phyloP scores from a whole-genome alignment of 441 rosid species.

The Pelargonium cotyledonis region DNA sequence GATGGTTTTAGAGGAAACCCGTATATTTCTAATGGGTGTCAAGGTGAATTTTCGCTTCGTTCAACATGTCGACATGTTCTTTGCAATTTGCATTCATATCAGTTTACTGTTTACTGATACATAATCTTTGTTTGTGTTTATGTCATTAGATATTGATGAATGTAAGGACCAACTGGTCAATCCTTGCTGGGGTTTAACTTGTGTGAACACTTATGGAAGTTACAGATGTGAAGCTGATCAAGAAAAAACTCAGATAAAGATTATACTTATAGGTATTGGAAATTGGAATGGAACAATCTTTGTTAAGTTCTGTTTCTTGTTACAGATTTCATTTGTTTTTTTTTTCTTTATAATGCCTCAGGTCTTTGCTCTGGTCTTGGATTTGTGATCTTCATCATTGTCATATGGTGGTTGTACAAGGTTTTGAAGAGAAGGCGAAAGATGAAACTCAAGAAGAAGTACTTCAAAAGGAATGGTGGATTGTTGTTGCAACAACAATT shows the following conservation, averaged over 20 bases:
- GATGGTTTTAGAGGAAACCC: conserved; percentile 6
- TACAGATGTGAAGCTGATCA: neutral
- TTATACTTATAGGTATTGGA: neutral
- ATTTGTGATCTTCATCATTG: neutral
- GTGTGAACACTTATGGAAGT: neutral
- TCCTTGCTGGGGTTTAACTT: neutral
- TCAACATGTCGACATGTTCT: too few relatives aligned
- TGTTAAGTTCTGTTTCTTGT: too few relatives aligned
- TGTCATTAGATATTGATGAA: conserved; percentile 1
- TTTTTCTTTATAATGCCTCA: neutral
- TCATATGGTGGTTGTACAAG: neutral
- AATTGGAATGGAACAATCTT: too few relatives aligned
- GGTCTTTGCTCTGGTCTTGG: conserved; percentile 1
- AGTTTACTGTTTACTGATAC: neutral
- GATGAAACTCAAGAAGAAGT: neutral
- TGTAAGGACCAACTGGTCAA: neutral
- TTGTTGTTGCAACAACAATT: conserved; percentile 1
- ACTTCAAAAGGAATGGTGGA: neutral
- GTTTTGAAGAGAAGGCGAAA: neutral
- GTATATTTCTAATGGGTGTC: neutral
- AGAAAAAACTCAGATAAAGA: neutral
- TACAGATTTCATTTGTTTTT: neutral
- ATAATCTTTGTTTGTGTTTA: neutral
- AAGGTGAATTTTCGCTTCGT: neutral
- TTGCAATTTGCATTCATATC: neutral